Evolutionary conservation across 2,329 filamentous ascomycete species (phyloP), one percentile per base, ranked within the genome.

Genomic region (Torrubiellomyces zombiae): DNA sequence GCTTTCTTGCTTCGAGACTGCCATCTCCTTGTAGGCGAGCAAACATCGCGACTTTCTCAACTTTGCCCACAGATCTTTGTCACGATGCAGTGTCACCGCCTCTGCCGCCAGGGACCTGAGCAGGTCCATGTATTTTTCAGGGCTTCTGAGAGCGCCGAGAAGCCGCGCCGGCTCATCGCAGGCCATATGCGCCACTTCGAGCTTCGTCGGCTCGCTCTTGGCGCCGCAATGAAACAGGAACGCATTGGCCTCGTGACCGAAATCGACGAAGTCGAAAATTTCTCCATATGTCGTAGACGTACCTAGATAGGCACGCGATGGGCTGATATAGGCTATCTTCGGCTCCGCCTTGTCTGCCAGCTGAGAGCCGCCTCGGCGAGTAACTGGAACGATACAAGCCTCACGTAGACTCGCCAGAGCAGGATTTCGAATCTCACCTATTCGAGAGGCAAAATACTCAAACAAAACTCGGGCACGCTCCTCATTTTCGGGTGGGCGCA

Each of bases 251-350:
- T 86, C 74, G 17, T 63, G 56, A 0, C 86, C 83, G 53, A 94
- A 98, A 45, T 95, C 80, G 9, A 95, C 85, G 49, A 94, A 98
- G 44, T 95, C 83, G 37, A 98, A 93, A 16, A 98, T 91, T 16
- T 92, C 79, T 8, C 71, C 77, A 40, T 91, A 98, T 6, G 60
- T 62, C 3, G 54, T 47, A 5, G 64, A 71, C 15, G 36, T 74
- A 7, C 89, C 89, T 3, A 98, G 60, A 45, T 93, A 98, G 33
- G 77, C 83, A 20, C 72, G 61, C 22, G 63, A 66, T 5, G 89
- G 86, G 10, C 67, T 61, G 21, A 83, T 60, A 37, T 47, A 38
- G 3, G 39, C 36, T 2, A 40, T 20, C 3, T 25, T 40, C 21
- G 39, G 43, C 27, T 44, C 25, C 20, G 51, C 34, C 30, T 61